These are phyloP conservation scores for Ambrosia trifida DNA, from an alignment of 129 eudicot species.

Conservation along the genomic window DNA sequence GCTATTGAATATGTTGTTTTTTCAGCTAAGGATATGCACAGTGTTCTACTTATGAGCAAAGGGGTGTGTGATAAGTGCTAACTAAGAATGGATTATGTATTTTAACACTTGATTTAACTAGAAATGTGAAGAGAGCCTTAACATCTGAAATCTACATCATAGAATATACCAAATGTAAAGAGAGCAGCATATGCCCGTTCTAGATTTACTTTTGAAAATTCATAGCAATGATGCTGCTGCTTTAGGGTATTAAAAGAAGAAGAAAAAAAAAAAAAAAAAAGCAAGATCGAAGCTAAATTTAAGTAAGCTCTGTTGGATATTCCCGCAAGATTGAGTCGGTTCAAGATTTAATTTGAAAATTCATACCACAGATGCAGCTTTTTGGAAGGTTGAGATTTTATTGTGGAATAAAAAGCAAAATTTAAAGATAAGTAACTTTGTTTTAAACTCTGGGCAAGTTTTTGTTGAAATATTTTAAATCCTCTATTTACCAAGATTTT, in stretches of 20 bases:
- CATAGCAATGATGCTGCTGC: not conserved
- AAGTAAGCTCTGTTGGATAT: not conserved
- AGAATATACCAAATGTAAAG: not conserved
- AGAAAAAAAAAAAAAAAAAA: too few relatives aligned
- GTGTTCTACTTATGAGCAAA: not conserved
- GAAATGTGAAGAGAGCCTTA: not conserved
- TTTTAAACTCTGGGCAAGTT: not conserved
- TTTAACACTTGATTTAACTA: not conserved
- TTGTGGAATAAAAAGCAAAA: not conserved
- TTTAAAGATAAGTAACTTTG: not conserved
- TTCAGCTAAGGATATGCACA: not conserved
- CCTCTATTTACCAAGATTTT: too few relatives aligned
- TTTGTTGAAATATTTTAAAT: not conserved
- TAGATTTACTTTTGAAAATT: not conserved
- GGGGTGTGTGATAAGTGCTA: not conserved
- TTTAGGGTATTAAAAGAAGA: not conserved
- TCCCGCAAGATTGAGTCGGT: not conserved
- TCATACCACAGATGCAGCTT: not conserved
- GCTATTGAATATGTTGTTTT: not conserved
- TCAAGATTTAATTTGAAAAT: too few relatives aligned
- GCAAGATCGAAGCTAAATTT: not conserved
- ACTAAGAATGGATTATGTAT: not conserved
- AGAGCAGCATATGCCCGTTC: not conserved
- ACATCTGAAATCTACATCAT: not conserved
- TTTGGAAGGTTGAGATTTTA: not conserved